phyloP scores from a whole-genome alignment of 2,329 filamentous ascomycete species.

The Phialocephala subalpina region DNA sequence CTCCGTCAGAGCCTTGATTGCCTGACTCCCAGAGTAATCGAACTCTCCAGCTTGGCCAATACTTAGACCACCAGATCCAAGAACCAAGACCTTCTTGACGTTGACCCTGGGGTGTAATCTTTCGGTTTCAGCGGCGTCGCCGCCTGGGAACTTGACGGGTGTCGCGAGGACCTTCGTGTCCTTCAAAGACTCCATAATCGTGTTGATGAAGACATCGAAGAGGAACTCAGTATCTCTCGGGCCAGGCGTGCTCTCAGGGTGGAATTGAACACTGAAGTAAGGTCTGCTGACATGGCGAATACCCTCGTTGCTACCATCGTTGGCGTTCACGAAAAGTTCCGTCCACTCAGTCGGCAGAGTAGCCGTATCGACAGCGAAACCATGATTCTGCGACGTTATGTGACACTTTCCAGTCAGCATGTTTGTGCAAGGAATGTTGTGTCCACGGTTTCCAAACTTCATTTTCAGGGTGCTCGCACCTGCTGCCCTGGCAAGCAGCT shows the following conservation, averaged over 20 bases:
- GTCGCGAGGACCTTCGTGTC: constrained; percentile 72
- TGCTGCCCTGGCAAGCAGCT: constrained; percentile 87
- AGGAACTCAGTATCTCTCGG: constrained; percentile 95
- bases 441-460: constrained; percentile 99
- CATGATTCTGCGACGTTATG: constrained; percentile 99
- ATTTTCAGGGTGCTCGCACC: constrained; percentile 91
- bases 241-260: constrained; percentile 95
- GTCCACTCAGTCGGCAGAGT: constrained; percentile 83
- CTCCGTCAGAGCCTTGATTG: constrained; percentile 97
- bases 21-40: constrained; percentile 97
- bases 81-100: constrained; percentile 93
- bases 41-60: constrained; percentile 99
- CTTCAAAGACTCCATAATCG: constrained; percentile 76
- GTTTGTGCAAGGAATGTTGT: constrained; percentile 98
- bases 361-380: constrained; percentile 87
- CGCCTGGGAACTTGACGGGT: constrained; percentile 88
- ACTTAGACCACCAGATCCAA: constrained; percentile 93
- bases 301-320: constrained; percentile 97
- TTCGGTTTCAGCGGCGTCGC: constrained; percentile 80
- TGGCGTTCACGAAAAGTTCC: constrained; percentile 97
- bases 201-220: constrained; percentile 95
- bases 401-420: constrained; percentile 96
- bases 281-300: constrained; percentile 87
- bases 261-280: constrained; percentile 99
- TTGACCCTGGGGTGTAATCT: constrained; percentile 78